Evolutionary conservation across 2,329 filamentous ascomycete species (phyloP), one percentile per base, ranked within the genome.

Genomic region (Aspergillus ibericus): DNA sequence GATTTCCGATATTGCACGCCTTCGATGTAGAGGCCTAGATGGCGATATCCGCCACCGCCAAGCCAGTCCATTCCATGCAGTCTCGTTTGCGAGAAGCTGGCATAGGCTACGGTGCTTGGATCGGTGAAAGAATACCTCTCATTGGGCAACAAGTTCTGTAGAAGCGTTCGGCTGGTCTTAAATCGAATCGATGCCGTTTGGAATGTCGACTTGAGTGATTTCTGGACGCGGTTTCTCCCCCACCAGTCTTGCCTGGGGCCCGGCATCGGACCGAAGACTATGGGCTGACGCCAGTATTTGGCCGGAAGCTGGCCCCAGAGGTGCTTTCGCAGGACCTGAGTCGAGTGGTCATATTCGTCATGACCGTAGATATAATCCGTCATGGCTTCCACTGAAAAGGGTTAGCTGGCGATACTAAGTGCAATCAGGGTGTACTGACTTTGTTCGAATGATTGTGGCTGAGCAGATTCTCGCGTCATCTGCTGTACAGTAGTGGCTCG

Each of bases 21-120:
- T 60, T 88, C 86, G 15, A 89, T 80, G 66, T 85, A 88, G 0
- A 89, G 76, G 0, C 84, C 85, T 13, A 85, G 73, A 63, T 82
- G 80, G 16, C 75, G 80, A 67, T 88, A 88, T 0, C 85, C 85
- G 0, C 74, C 71, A 2, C 85, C 85, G 3, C 83, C 85, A 0
- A 89, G 79, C 85, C 85, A 88, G 29, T 81, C 77, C 77, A 88
- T 81, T 0, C 81, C 80, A 36, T 75, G 69, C 2, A 84, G 69
- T 1, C 76, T 77, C 0, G 69, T 83, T 18, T 73, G 71, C 0
- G 73, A 76, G 62, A 76, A 71, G 22, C 73, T 80, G 1, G 78
- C 81, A 12, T 75, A 72, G 1, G 77, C 80, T 1, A 82, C 68
- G 0, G 80, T 82, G 4, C 75, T 77, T 0, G 78, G 77, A 5